Conservation (phyloP, 192 early-diverging fungal species). For the Umbelopsis ramanniana region DNA sequence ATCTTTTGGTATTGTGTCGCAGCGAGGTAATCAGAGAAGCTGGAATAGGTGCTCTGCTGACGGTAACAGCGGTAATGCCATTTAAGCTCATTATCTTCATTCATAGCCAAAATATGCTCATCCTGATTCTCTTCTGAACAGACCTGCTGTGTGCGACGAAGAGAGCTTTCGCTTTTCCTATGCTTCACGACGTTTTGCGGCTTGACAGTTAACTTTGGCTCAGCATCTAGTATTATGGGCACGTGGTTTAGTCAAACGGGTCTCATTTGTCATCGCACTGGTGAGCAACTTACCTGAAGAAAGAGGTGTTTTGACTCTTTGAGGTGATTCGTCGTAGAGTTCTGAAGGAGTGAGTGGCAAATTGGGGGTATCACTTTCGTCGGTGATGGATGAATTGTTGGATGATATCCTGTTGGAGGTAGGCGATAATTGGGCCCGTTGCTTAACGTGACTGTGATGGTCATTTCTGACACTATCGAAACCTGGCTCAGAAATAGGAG, state of each 20-base stretch:
- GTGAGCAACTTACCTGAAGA: background rate
- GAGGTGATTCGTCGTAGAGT: background rate
- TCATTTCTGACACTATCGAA: background rate
- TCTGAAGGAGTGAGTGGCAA: slow-evolving; percentile 10
- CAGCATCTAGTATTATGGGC: background rate
- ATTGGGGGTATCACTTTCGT: slow-evolving; percentile 1
- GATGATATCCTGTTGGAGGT: background rate
- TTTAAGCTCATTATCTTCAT: slow-evolving; percentile 6
- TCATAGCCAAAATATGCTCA: background rate
- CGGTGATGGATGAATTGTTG: background rate
- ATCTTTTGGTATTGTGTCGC: slow-evolving; percentile 11
- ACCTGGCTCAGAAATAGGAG: background rate
- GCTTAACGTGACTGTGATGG: background rate
- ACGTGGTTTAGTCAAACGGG: background rate
- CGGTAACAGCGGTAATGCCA: slow-evolving; percentile 1
- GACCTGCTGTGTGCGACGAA: background rate
- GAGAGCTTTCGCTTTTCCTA: background rate
- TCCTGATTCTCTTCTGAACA: background rate
- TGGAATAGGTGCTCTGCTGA: background rate
- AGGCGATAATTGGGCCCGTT: background rate
- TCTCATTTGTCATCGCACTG: too few relatives aligned
- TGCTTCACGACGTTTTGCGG: background rate
- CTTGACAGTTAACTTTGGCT: background rate
- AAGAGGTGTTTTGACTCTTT: background rate
- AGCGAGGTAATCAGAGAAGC: background rate